Percentiles rank a stretch among this genome's conserved stretches.
phyloP scores from a whole-genome alignment of 345 rosid genomes.

The Eucalyptus virginea region DNA sequence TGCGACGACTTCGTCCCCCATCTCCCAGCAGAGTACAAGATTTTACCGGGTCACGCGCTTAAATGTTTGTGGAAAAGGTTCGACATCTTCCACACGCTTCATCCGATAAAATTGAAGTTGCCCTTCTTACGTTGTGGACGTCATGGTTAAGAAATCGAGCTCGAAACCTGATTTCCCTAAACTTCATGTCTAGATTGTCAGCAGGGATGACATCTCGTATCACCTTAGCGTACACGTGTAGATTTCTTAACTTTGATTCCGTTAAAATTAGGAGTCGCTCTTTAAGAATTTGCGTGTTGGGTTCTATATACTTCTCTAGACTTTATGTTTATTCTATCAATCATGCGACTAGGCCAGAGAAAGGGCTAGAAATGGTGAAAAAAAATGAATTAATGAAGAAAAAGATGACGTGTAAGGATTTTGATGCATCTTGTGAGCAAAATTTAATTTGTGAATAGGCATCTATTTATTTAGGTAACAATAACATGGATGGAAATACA shows the following conservation, averaged over 20 bases:
- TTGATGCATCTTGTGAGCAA: background rate
- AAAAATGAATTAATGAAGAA: background rate
- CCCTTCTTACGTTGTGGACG: background rate
- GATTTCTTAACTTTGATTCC: background rate
- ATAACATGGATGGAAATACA: background rate
- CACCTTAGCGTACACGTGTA: background rate
- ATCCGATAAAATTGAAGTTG: background rate
- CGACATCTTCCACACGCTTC: background rate
- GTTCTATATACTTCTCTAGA: background rate
- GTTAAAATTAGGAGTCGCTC: fast-evolving
- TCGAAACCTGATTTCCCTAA: background rate
- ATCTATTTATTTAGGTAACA: background rate
- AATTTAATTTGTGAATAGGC: background rate
- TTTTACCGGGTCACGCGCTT: background rate
- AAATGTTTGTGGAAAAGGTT: background rate
- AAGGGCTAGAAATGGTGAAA: background rate
- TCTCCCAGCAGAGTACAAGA: background rate
- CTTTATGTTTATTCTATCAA: background rate
- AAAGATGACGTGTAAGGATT: background rate
- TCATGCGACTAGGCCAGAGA: background rate
- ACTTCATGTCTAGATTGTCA: background rate
- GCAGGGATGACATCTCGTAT: background rate
- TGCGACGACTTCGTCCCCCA: too few species aligned
- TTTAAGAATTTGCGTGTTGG: background rate
- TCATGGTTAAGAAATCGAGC: background rate